Conservation (phyloP, 176 grass and related monocot genomes). For the Cenchrus purpureus region DNA sequence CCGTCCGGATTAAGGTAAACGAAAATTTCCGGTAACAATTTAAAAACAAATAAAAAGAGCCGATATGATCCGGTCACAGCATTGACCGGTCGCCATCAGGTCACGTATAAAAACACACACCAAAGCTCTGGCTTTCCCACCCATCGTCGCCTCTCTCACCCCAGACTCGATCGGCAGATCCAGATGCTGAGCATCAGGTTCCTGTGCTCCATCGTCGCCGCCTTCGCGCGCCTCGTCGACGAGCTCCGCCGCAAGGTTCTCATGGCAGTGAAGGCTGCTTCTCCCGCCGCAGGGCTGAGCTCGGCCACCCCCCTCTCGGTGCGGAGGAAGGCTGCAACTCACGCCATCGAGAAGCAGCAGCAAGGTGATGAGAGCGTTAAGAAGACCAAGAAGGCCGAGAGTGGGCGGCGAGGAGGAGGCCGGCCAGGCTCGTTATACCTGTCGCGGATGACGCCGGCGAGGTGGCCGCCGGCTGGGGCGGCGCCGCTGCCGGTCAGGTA, state of each 20-base stretch:
- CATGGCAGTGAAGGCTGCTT: no score
- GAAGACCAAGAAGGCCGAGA: conserved; percentile 20
- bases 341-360: no score
- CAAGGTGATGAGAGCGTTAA: not conserved
- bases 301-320: no score
- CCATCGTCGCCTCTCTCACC: no score
- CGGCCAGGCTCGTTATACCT: conserved; percentile 60
- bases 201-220: conserved; percentile 3
- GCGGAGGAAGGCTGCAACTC: no score
- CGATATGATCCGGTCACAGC: conserved; percentile 50
- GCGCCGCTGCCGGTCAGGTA: not conserved
- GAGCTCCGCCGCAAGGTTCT: no score
- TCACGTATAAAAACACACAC: not conserved
- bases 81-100: conserved; percentile 42
- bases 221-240: no score
- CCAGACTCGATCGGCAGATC: no score
- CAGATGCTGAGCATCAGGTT: conserved; percentile 19
- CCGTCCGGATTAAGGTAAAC: conserved; percentile 41
- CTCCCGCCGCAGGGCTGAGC: no score
- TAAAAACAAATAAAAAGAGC: not conserved
- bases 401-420: conserved; percentile 50
- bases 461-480: not conserved
- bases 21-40: not conserved
- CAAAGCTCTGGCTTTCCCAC: no score
- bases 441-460: conserved; percentile 25